These are phyloP conservation scores for Begonia fuchsioides DNA, from an alignment of 306 rosid genomes.

Conservation along the genomic window DNA sequence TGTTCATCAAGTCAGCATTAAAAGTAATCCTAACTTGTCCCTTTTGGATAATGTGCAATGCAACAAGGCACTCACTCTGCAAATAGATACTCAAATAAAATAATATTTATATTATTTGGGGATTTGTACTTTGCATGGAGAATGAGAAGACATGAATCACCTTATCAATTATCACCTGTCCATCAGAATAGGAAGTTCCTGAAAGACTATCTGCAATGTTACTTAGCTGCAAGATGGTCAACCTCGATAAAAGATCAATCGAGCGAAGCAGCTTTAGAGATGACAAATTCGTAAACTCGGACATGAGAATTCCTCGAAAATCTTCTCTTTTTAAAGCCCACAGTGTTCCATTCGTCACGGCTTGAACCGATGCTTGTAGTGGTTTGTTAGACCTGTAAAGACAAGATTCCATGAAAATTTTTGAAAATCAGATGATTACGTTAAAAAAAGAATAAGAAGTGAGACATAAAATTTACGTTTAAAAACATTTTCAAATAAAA, in stretches of 20 bases:
- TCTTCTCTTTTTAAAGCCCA: conserved; percentile 97
- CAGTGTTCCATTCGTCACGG: conserved; percentile 88
- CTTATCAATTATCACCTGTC: conserved; percentile 54
- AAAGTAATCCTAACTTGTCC: conserved; percentile 73
- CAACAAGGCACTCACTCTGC: conserved; percentile 55
- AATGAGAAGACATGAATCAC: conserved; percentile 19
- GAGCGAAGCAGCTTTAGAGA: conserved; percentile 90
- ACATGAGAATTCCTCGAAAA: conserved; percentile 90
- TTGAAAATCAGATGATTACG: no score
- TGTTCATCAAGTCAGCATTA: conserved; percentile 32
- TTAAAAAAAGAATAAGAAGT: no score
- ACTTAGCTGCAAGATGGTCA: conserved; percentile 93
- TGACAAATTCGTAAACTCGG: conserved; percentile 82
- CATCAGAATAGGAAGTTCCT: conserved; percentile 66
- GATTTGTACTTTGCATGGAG: no score
- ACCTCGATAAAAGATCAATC: conserved; percentile 71
- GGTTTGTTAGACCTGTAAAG: conserved; percentile 85
- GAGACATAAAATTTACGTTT: no score
- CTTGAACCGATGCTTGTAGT: conserved; percentile 96
- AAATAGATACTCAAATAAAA: conserved; percentile 13
- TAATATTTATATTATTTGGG: background rate
- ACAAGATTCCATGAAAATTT: no score
- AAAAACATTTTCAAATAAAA: no score
- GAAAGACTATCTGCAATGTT: conserved; percentile 83
- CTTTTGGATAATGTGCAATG: conserved; percentile 74